Evolutionary conservation across 2,329 filamentous ascomycete genomes (phyloP).

Genomic region (Madurella fahalii): DNA sequence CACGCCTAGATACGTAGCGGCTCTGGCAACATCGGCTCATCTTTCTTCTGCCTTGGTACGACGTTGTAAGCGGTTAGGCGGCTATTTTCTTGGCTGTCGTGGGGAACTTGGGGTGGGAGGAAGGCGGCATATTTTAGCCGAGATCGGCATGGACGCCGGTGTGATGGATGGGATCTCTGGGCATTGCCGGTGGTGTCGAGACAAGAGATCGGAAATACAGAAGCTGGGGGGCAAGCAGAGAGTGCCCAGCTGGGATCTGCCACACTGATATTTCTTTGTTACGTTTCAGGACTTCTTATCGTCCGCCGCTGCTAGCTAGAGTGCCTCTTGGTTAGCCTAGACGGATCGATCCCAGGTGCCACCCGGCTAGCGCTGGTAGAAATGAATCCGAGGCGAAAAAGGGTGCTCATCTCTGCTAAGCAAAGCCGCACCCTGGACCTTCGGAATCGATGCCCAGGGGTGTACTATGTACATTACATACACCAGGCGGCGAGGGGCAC

Average conservation of each 20-base stretch:
- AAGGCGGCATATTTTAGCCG: slow-evolving; percentile 1
- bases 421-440: no score
- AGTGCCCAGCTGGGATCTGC: slow-evolving; percentile 12
- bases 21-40: not conserved
- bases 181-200: slow-evolving; percentile 6
- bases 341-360: not conserved
- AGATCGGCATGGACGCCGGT: not conserved
- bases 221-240: not conserved
- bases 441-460: no score
- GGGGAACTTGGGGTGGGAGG: no score
- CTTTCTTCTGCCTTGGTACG: not conserved
- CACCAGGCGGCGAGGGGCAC: no score
- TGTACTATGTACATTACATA: no score
- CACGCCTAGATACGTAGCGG: not conserved
- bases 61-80: not conserved
- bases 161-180: not conserved
- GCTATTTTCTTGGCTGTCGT: no score
- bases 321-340: not conserved
- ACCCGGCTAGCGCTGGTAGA: no score
- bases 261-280: not conserved
- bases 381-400: no score
- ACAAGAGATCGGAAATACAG: slow-evolving; percentile 3
- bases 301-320: not conserved
- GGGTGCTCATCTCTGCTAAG: no score
- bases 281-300: not conserved